Base-by-base conservation (phyloP, 768 basidiomycete genomes). In the Chalciporus pseudorubinellus region DNA sequence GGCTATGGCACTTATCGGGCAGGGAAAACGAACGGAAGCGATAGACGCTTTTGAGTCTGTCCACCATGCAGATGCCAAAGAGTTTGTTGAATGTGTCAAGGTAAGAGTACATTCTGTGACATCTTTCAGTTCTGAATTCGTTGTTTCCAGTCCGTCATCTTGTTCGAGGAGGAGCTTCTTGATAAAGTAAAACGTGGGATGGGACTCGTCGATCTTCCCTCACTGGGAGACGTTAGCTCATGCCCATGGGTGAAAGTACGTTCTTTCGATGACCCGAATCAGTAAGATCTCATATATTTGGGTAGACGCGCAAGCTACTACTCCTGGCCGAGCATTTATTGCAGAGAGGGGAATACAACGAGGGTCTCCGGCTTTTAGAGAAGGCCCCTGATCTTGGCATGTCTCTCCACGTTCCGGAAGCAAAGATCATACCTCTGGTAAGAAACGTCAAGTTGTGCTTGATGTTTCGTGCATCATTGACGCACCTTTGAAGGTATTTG, bases 401-500 rank as follows among this genome's bases (percentile, higher is more conserved):
- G 10, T 44, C 55, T 11, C 11, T 18, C 11, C 24, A 44, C 14
- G n/a, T 26, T 33, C 42, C 44, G 6, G 54, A 58, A 39, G 13
- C 46, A 16, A 36, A 6, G 18, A 46, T 41, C 10, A 46, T 58
- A 7, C 39, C 44, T 1, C 33, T 56, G 1, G 53, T 52, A 41
- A 50, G 54, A 12, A 4, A 5, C 20, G 9, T 28, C 26, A 28
- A 4, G 4, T 46, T 4, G 12, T 29, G 26, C 26, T 42, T 12
- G 6, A 10, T 26, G 24, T 39, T 26, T 7, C 1, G 21, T 11
- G 3, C 31, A 7, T 38, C 14, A 24, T 38, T 50, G n/a, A 53
- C 28, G 4, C 19, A 5, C 22, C n/a, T 28, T 40, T 34, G 39
- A 48, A 58, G 57, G 31, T 58, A 8, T 52, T 56, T 29, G 57